Base-by-base conservation (phyloP, 805 yeast species). In the Starmerella kuoi region DNA sequence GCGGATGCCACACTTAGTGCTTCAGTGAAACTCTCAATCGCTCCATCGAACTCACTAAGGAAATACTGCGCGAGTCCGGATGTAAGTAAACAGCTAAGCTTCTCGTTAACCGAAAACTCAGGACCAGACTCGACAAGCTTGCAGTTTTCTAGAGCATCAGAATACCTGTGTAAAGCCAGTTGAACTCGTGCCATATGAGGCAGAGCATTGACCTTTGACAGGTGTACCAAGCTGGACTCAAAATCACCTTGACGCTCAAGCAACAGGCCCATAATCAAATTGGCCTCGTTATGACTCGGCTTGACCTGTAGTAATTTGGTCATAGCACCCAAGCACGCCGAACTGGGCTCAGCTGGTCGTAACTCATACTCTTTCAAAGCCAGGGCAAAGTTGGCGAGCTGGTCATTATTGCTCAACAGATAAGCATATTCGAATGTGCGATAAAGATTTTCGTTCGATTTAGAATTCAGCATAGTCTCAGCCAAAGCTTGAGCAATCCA, bases 401-500 rank as follows among this genome's bases (percentile, higher is more conserved):
- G 74, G 33, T 78, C 73, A 33, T 70, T 66, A 1, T 94, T 94
- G 55, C 78, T 76, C 37, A 88, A 62, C 11, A 76, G 70, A 51
- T 72, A 81, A 0, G 95, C 82, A 60, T 91, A 96, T 1, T 82
- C 78, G 53, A 77, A 77, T 38, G 82, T 58, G 12, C 69, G 48
- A 35, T 33, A 65, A 4, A 68, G 56, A 0, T 94, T 77, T n/a
- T 64, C 66, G 1, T 73, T 66, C 4, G 41, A 26, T 15, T 57
- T 53, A 17, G 59, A 51, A 9, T 64, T 66, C 12, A 45, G 43
- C 15, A 53, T 40, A 5, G 45, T 35, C 18, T 60, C 58, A 1
- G 76, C 59, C 27, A 88, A 56, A 0, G 95, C 96, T 54, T 78
- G 76, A 1, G 95, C 95, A 25, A 82, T 58, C 97, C 97, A 91